Percentiles rank a stretch among this genome's conserved stretches.
Evolutionary conservation across 2,329 filamentous ascomycete genomes (phyloP).

Genomic region (Arachnomyces sp.): DNA sequence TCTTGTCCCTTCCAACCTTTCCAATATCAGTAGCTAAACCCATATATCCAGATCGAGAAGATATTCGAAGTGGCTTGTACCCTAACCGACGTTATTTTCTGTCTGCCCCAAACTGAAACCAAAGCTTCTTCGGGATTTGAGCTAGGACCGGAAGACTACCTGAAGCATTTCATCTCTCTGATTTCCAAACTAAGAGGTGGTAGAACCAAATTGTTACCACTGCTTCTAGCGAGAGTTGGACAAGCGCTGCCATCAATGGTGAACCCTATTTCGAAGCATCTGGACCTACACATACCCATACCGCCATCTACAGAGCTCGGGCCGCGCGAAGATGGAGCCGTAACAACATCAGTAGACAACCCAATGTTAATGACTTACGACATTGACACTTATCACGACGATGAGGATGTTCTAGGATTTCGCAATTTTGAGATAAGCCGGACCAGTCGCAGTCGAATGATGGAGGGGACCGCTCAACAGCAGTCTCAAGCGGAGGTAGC

Average conservation of each 20-base stretch:
- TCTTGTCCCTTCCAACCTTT: background rate
- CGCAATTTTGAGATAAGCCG: no score
- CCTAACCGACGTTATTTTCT: constrained; percentile 64
- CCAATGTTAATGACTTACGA: no score
- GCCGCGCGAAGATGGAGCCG: no score
- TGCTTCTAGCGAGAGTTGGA: constrained; percentile 67
- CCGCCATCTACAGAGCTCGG: no score
- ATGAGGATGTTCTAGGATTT: no score
- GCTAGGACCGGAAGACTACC: constrained; percentile 63
- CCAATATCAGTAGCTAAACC: background rate
- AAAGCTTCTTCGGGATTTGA: constrained; percentile 54
- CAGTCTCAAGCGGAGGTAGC: no score
- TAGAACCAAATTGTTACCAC: constrained; percentile 66
- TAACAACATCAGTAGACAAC: no score
- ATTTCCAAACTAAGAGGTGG: constrained; percentile 66
- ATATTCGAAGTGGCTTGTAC: constrained; percentile 68
- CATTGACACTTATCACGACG: no score
- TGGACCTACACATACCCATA: constrained; percentile 1
- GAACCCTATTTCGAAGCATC: constrained; percentile 13
- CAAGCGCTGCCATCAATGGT: constrained; percentile 54
- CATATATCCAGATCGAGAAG: constrained; percentile 58
- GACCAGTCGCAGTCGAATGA: no score
- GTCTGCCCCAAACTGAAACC: constrained; percentile 52
- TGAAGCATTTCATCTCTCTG: constrained; percentile 61
- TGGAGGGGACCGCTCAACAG: no score